These are phyloP conservation scores for Corymbia maculata DNA, from an alignment of 345 rosid species.

Conservation along the genomic window DNA sequence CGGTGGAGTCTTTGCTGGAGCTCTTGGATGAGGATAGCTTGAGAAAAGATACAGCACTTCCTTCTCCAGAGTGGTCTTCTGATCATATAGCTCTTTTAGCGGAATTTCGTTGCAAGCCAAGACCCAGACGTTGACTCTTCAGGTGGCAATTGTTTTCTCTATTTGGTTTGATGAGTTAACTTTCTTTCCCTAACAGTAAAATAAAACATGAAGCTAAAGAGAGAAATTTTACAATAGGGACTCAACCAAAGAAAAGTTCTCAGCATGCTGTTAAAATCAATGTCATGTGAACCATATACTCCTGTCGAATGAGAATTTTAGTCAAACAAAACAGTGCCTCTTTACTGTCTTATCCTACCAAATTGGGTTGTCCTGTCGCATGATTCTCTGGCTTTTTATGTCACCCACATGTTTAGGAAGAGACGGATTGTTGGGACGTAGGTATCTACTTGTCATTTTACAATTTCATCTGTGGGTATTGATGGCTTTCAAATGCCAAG, in stretches of 20 bases:
- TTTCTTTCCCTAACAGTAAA: neutral
- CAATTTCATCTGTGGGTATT: neutral
- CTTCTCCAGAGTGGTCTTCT: constrained; percentile 99
- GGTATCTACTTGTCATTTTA: neutral
- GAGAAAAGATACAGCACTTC: constrained; percentile 98
- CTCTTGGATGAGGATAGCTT: constrained; percentile 96
- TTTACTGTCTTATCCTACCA: neutral
- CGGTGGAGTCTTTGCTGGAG: constrained; percentile 92
- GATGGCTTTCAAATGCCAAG: neutral
- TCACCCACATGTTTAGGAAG: neutral
- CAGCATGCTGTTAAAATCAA: neutral
- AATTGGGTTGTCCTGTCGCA: neutral
- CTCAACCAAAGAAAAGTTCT: neutral
- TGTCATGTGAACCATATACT: neutral
- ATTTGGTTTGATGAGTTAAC: neutral
- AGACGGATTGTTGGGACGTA: neutral
- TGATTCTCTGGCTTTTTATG: neutral
- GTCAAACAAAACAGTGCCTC: neutral
- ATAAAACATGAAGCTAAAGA: neutral
- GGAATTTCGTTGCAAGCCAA: constrained; percentile 90
- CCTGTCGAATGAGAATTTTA: neutral
- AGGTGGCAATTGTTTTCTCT: constrained; percentile 9
- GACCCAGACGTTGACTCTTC: constrained; percentile 69
- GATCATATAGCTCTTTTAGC: constrained; percentile 96
- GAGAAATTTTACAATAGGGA: neutral